Evolutionary conservation across 495 filamentous ascomycete species (phyloP), one percentile per base, ranked within the genome.

Genomic region (Amphirosellinia nigrospora): DNA sequence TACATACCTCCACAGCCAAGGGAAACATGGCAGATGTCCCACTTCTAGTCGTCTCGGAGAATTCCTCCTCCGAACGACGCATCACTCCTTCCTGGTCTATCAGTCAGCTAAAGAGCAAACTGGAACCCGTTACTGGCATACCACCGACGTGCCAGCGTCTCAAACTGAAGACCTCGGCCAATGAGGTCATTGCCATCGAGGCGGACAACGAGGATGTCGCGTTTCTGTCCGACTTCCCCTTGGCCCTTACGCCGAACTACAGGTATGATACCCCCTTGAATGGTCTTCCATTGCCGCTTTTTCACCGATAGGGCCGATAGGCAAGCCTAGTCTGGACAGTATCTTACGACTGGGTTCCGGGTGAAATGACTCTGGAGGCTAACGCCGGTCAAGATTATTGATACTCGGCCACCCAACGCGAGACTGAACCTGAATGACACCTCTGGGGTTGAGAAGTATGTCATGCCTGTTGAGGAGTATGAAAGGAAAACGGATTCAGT

Each of bases 51-150:
- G 90, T 88, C 66, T 94, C 93, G 55, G 87, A 93, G 48, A 89
- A 91, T 76, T 82, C 89, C 23, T 84, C 85, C 36, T 92, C 93
- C 41, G 96, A 99, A 77, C 91, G 95, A 60, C 91, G 96, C 72
- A 88, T 98, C 78, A 94, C 92, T 10, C 94, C 95, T 3, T 92
- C 94, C 74, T 99, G 96, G 96, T 92, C 90, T 68, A 91, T 99
- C 74, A 79, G 87, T 38, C 91, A 94, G 74, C 86, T 98, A 66
- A 98, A 97, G 81, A 80, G 84, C 28, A 97, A 97, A 81, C 88
- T 99, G 52, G 94, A 98, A 77, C 92, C 94, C 70, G 89, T 99
- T 82, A 99, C 96, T 2, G 96, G 96, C 63, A 88, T 99, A 21
- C 94, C 96, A 2, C 92, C 94, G 13, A 85, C 86, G 11, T 88